Conservation (phyloP, 176 grass and related monocot genomes). For the Triticum urartu region DNA sequence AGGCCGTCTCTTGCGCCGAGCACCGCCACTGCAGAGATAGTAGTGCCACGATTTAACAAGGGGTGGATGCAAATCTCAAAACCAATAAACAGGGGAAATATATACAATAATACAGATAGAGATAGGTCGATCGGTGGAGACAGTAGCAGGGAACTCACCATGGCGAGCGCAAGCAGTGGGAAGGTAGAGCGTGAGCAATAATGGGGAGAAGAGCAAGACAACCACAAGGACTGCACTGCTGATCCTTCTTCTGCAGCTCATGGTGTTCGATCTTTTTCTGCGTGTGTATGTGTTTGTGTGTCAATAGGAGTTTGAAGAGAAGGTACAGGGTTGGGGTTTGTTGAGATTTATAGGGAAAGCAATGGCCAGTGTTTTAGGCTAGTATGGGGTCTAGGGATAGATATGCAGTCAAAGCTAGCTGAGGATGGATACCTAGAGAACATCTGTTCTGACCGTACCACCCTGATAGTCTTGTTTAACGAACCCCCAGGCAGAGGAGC, state of each 20-base stretch:
- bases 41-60: neutral
- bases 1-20: neutral
- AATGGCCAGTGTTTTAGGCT: neutral
- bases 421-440: slow-evolving; percentile 20
- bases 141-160: slow-evolving; percentile 18
- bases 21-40: slow-evolving; percentile 27
- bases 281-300: neutral
- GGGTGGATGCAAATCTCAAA: neutral
- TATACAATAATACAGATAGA: neutral
- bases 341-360: slow-evolving; percentile 29
- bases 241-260: neutral
- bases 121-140: neutral
- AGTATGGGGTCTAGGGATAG: neutral
- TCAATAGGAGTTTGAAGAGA: neutral
- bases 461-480: slow-evolving; percentile 37
- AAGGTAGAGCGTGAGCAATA: slow-evolving; percentile 22
- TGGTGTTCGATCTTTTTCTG: neutral
- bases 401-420: slow-evolving; percentile 39
- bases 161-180: slow-evolving; percentile 27
- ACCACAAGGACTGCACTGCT: neutral
- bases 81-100: neutral
- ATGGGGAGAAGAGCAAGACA: slow-evolving; percentile 22
- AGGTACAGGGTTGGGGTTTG: neutral
- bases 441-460: slow-evolving; percentile 41
- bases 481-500: slow-evolving; percentile 1